Conservation (phyloP, 2,329 filamentous ascomycete species). For the Calonectria pseudoreteaudii region DNA sequence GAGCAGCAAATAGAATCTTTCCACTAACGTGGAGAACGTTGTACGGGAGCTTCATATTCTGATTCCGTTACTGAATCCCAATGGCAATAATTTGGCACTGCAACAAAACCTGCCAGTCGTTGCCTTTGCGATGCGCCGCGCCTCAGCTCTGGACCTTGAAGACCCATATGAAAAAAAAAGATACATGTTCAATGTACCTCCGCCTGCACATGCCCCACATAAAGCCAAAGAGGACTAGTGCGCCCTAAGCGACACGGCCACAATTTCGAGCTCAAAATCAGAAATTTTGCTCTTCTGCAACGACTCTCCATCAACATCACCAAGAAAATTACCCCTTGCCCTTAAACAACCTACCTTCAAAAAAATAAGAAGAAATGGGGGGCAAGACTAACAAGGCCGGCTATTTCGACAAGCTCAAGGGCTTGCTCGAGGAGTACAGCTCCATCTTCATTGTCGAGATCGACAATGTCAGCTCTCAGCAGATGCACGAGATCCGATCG, state of each 20-base stretch:
- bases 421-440: conserved; percentile 94
- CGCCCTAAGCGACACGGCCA: conserved; percentile 52
- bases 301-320: conserved; percentile 39
- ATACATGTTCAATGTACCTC: conserved; percentile 49
- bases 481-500: conserved; percentile 99
- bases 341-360: conserved; percentile 99
- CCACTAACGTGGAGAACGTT: conserved; percentile 70
- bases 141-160: conserved; percentile 30
- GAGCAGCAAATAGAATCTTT: conserved; percentile 76
- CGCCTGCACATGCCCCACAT: conserved; percentile 20
- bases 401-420: conserved; percentile 99
- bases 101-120: conserved; percentile 18
- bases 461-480: conserved; percentile 99
- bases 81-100: conserved; percentile 8
- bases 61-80: not conserved
- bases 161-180: conserved; percentile 46
- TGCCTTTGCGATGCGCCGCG: conserved; percentile 18
- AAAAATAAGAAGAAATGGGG: conserved; percentile 95
- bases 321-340: conserved; percentile 63
- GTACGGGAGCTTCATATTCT: conserved; percentile 68
- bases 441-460: conserved; percentile 97
- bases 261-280: conserved; percentile 46
- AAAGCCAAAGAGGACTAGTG: conserved; percentile 42
- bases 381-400: conserved; percentile 96
- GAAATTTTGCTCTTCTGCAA: conserved; percentile 38